These are phyloP conservation scores for Fusarium chuoi DNA, from an alignment of 2,329 filamentous ascomycete species.

Conservation along the genomic window DNA sequence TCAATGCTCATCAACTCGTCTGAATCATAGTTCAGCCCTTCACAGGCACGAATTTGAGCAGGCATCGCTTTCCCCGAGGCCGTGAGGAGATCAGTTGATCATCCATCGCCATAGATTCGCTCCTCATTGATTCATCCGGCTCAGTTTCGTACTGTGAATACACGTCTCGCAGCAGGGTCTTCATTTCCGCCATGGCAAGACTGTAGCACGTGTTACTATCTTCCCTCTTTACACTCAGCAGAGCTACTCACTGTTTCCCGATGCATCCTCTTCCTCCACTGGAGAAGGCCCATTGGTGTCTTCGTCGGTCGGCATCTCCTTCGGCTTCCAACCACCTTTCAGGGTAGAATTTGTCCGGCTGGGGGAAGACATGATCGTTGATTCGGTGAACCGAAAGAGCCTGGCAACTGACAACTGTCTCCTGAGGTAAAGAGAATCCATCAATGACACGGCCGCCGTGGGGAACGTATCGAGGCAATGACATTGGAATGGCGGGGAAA, in stretches of 20 bases:
- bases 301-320: slow-evolving; percentile 76
- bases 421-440: slow-evolving; percentile 62
- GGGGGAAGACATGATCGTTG: slow-evolving; percentile 75
- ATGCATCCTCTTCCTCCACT: slow-evolving; percentile 73
- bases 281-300: slow-evolving; percentile 73
- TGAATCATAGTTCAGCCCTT: neutral
- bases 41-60: slow-evolving; percentile 60
- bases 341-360: slow-evolving; percentile 81
- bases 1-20: neutral
- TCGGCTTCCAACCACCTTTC: slow-evolving; percentile 83
- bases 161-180: slow-evolving; percentile 69
- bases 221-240: neutral
- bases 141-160: slow-evolving; percentile 69
- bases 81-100: slow-evolving; percentile 75
- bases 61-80: slow-evolving; percentile 68
- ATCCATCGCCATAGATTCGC: slow-evolving; percentile 69
- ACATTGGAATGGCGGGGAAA: slow-evolving; percentile 74
- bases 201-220: slow-evolving; percentile 32
- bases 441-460: slow-evolving; percentile 64
- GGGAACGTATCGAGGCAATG: slow-evolving; percentile 69
- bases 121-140: slow-evolving; percentile 64
- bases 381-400: slow-evolving; percentile 69
- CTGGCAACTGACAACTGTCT: slow-evolving; percentile 69
- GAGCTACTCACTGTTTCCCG: slow-evolving; percentile 69
- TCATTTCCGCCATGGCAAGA: slow-evolving; percentile 75